Base-by-base conservation (phyloP, 495 filamentous ascomycete species). In the Podospora appendiculata region DNA sequence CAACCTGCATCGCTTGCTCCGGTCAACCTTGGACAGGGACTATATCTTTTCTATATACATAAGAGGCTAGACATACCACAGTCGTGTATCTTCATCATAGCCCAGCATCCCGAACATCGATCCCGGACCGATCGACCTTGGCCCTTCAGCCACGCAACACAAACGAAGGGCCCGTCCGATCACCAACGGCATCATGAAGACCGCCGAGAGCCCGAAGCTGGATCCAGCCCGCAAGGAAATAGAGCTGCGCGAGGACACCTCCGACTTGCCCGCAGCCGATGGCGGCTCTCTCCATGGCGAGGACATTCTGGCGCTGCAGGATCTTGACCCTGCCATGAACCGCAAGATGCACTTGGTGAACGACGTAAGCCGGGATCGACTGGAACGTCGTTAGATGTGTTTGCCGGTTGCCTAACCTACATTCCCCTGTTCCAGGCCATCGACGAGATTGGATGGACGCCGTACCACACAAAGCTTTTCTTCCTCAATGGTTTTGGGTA, bases 301-400 rank as follows among this genome's bases (percentile, higher is more conserved):
- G 50, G 75, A 82, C 49, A 68, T 83, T 45, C 65, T 83, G 7
- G 64, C 73, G 8, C 68, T 65, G 39, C 67, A 77, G 44, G 70
- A 77, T 46, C 64, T 80, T 44, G 84, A 88, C 55, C 79, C 79
- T n/a, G 82, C 77, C 9, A 67, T 87, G 49, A 80, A 79, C 50
- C 76, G 77, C 10, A 87, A 87, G 63, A 87, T 87, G 82, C 72
- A 78, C 47, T 61, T 87, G 55, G 75, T 87, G 53, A 88, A 88
- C 62, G 78, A 87, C 62, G 83, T 85, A 58, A 70, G 77, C 41
- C 16, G 25, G 35, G 13, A 53, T 51, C 32, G 4, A 13, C 13
- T 10, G 16, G n/a, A 4, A 11, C 11, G 19, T 12, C 38, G 25
- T 51, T 25, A 5, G 25, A 25, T 25, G 25, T 25, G 25, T 45